phyloP scores from a whole-genome alignment of 768 basidiomycete species.

The Podaxis sp. region DNA sequence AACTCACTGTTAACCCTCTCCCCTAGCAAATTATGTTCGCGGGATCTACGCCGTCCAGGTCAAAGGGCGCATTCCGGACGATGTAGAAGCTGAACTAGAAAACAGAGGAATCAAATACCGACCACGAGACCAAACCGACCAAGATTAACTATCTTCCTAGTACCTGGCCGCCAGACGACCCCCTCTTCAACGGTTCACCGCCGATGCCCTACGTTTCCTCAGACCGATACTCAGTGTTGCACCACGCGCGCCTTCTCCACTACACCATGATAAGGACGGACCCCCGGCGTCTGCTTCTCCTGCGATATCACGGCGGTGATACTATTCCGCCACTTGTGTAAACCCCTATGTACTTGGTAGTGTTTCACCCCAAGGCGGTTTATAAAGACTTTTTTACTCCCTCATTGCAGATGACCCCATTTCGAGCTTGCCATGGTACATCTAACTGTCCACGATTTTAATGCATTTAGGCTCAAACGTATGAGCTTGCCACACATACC shows the following conservation, averaged over 20 bases:
- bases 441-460: too few species aligned
- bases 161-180: too few species aligned
- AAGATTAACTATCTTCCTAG: constrained; percentile 38
- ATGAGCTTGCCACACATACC: too few species aligned
- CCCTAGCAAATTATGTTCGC: constrained; percentile 72
- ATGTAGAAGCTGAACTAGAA: constrained; percentile 78
- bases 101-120: constrained; percentile 77
- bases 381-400: too few species aligned
- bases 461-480: too few species aligned
- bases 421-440: too few species aligned
- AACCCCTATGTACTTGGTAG: background rate
- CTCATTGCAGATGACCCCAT: too few species aligned
- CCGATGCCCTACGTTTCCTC: background rate
- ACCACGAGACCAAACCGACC: constrained; percentile 77
- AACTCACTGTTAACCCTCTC: constrained; percentile 1
- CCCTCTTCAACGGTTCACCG: too few species aligned
- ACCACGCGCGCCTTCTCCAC: too few species aligned
- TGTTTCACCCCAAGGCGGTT: background rate
- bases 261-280: too few species aligned
- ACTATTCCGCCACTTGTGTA: background rate
- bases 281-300: background rate
- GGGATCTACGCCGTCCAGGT: constrained; percentile 95
- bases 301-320: background rate
- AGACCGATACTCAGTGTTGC: background rate
- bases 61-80: constrained; percentile 79